Evolutionary conservation across 2,329 filamentous ascomycete species (phyloP), one percentile per base, ranked within the genome.

Genomic region (Colletotrichum sp.): DNA sequence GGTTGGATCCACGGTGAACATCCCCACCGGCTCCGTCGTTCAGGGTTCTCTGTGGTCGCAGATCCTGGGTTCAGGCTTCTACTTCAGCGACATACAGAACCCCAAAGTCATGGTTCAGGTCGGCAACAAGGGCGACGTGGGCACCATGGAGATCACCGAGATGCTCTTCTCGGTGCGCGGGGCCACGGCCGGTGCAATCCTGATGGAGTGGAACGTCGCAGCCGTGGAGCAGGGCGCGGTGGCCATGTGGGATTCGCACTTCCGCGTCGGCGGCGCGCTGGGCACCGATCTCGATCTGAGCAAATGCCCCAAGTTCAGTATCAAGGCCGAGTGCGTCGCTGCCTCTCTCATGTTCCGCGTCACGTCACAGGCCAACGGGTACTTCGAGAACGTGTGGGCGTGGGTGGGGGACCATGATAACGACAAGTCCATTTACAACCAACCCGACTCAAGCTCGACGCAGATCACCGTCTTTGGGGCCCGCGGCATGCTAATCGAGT

Each of bases 191-290:
- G 94, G 94, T 71, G 92, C 91, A 8, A 92, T 95, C 75, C 86
- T 95, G 78, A 89, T 95, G 80, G 89, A 95, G 81, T 95, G 93
- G 93, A 95, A 95, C 81, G 86, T 95, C 36, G 87, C 87, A 16
- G 89, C 87, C 8, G n/a, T 80, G 84, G 78, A 83, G 73, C 70
- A 88, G 89, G 78, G 92, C 92, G 44, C 79, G 0, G 79, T 79
- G 1, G 80, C 75, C 5, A 52, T 79, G 39, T 79, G 76, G 77
- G 79, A 78, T 59, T 90, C 52, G 6, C 83, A 84, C 65, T 79
- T 81, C 13, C 78, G 83, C 16, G 80, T 84, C 30, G 84, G 86
- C 27, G 90, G 90, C 6, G 90, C 89, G 70, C 83, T 84, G 5
- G 90, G 89, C 11, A 89, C 88, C 2, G 78, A 87, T 32, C 82